Conservation (phyloP, 345 rosid genomes). For the Populus nigra region DNA sequence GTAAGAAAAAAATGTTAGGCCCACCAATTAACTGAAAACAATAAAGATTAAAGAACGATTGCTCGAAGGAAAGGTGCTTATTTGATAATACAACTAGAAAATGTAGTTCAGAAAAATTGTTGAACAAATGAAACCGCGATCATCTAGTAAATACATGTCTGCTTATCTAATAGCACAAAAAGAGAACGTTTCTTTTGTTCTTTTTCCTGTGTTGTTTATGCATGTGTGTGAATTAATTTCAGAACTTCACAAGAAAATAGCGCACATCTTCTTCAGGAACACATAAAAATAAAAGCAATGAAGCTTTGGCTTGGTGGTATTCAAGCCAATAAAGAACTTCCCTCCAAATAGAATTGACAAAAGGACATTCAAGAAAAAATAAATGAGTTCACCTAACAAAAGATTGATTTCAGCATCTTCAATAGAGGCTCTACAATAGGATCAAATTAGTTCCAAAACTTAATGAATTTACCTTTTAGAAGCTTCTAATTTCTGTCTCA, state of each 20-base stretch:
- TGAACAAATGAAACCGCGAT: neutral
- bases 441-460: neutral
- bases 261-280: neutral
- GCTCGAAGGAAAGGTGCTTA: neutral
- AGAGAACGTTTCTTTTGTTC: neutral
- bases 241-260: neutral
- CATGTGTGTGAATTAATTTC: neutral
- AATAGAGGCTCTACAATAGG: neutral
- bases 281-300: neutral
- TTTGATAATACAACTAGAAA: neutral
- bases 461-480: conserved; percentile 60
- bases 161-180: neutral
- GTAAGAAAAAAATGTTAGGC: neutral
- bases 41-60: neutral
- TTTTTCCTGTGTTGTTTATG: neutral
- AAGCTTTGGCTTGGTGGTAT: neutral
- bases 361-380: neutral
- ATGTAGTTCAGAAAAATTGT: neutral
- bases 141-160: neutral
- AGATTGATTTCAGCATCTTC: neutral
- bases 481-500: conserved; percentile 76
- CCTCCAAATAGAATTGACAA: neutral
- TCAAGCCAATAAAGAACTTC: neutral
- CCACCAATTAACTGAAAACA: neutral
- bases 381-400: neutral